Base-by-base conservation (phyloP, 768 basidiomycete genomes). In the Boletus subparvulus region DNA sequence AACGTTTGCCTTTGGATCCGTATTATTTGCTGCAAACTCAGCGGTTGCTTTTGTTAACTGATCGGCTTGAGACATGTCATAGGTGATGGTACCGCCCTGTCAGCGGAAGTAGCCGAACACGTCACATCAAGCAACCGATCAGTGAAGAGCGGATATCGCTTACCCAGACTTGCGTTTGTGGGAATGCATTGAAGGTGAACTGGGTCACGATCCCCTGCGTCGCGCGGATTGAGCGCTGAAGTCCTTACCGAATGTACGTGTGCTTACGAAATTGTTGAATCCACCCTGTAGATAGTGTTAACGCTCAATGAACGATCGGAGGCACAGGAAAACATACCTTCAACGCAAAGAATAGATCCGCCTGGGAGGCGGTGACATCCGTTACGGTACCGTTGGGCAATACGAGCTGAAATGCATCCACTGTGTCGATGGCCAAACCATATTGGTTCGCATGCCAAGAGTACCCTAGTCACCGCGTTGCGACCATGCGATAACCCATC, bases 371-470 rank as follows among this genome's bases (percentile, higher is more conserved):
- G 12, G 73, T 74, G 26, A 79, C 72, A 13, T 62, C 58, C 6
- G 64, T 66, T 3, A 83, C 68, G 0, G 68, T 74, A 9, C 85
- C 85, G 61, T 78, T 77, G 0, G 85, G 84, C 52, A 82, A 73
- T 12, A 87, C 86, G 8, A 88, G 77, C 57, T 87, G 81, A 61
- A 73, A 86, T 0, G 79, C 79, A 9, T 70, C 69, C 54, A 87
- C 75, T 6, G 72, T 85, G 60, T 88, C 87, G 28, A 78, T 53
- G 0, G 82, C 77, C 39, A 87, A 60, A 6, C 87, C 86, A 61
- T 79, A 73, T 56, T 83, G 82, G 62, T 87, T 87, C 1, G 82
- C 80, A 57, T 78, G 74, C 81, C 80, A 88, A 13, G 86, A 86
- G 61, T 84, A 87, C 4, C 86, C 86, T 80, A 9, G 42, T 64